Evolutionary conservation across 495 filamentous ascomycete species (phyloP).

Genomic region (Corynascus novoguineensis): DNA sequence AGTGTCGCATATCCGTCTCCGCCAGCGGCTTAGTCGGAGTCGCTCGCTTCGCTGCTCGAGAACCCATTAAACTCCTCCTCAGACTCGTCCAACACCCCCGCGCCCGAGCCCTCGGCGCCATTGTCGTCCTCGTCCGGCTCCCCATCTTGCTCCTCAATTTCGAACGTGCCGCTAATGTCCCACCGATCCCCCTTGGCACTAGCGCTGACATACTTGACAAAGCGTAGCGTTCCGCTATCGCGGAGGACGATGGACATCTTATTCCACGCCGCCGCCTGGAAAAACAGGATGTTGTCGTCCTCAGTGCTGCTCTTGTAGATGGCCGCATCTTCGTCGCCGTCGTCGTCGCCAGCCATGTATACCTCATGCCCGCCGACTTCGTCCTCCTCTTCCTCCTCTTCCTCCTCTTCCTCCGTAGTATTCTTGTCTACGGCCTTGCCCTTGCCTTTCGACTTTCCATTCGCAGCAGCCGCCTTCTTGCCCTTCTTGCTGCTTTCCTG

Average conservation of each 20-base stretch:
- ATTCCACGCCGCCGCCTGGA: slow-evolving; percentile 84
- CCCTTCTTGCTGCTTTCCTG: slow-evolving; percentile 27
- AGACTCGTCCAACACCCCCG: slow-evolving; percentile 33
- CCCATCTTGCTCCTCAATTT: slow-evolving; percentile 47
- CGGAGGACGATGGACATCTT: slow-evolving; percentile 81
- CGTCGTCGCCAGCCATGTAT: slow-evolving; percentile 86
- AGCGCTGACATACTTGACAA: slow-evolving; percentile 91
- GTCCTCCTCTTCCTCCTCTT: slow-evolving; percentile 30
- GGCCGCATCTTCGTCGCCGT: slow-evolving; percentile 70
- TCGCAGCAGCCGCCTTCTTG: slow-evolving; percentile 39
- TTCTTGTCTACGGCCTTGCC: slow-evolving; percentile 25
- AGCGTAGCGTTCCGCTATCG: slow-evolving; percentile 78
- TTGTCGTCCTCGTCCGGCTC: slow-evolving; percentile 28
- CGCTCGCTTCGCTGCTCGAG: slow-evolving; percentile 37
- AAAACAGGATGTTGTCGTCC: slow-evolving; percentile 88
- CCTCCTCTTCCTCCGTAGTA: slow-evolving; percentile 15
- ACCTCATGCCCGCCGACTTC: slow-evolving; percentile 84
- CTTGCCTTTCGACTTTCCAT: slow-evolving; percentile 40
- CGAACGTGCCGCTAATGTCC: slow-evolving; percentile 73
- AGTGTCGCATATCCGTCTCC: not conserved
- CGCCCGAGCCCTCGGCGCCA: slow-evolving; percentile 21
- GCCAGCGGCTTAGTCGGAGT: slow-evolving; percentile 33
- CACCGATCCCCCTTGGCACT: slow-evolving; percentile 83
- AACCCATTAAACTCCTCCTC: slow-evolving; percentile 48
- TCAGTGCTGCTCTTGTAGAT: slow-evolving; percentile 77